These are phyloP conservation scores for Chlorophyllum brunneum DNA, from an alignment of 768 basidiomycete species.

Conservation along the genomic window DNA sequence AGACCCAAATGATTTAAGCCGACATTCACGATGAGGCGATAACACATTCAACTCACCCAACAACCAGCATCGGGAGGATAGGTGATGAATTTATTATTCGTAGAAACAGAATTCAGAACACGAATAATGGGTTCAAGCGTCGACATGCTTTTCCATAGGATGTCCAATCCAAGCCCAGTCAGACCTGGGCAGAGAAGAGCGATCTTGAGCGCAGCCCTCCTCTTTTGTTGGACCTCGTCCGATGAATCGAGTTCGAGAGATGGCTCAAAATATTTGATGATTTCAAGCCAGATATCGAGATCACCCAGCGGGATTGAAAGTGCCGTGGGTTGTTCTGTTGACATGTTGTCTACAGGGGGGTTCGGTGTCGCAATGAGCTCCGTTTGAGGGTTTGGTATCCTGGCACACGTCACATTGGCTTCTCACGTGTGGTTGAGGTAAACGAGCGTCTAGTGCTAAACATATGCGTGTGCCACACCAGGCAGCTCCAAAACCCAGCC, in stretches of 20 bases:
- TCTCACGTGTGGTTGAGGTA: too few relatives aligned
- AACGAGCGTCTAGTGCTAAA: too few relatives aligned
- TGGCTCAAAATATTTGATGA: conserved; percentile 1
- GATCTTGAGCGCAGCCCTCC: not conserved
- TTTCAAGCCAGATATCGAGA: not conserved
- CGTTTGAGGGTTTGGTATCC: too few relatives aligned
- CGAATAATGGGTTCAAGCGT: not conserved
- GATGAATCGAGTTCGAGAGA: not conserved
- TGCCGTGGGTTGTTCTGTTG: conserved; percentile 31
- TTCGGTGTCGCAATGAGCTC: not conserved
- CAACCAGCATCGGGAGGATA: too few relatives aligned
- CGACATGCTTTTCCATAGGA: not conserved
- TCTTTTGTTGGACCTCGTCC: not conserved
- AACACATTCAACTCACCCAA: too few relatives aligned
- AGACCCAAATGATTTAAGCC: too few relatives aligned
- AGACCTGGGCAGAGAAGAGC: conserved; percentile 1
- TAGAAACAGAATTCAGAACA: too few relatives aligned
- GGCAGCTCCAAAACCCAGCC: too few relatives aligned
- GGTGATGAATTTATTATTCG: too few relatives aligned
- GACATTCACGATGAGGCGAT: too few relatives aligned
- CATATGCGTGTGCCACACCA: too few relatives aligned
- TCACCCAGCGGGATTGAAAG: not conserved
- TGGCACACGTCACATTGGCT: too few relatives aligned
- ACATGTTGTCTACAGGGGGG: not conserved
- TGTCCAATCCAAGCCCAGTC: not conserved